Percentiles rank a stretch among this genome's conserved stretches.
Evolutionary conservation across 225 moss, liverwort and hornwort species (phyloP).

Genomic region (Antitrichia curtipendula): DNA sequence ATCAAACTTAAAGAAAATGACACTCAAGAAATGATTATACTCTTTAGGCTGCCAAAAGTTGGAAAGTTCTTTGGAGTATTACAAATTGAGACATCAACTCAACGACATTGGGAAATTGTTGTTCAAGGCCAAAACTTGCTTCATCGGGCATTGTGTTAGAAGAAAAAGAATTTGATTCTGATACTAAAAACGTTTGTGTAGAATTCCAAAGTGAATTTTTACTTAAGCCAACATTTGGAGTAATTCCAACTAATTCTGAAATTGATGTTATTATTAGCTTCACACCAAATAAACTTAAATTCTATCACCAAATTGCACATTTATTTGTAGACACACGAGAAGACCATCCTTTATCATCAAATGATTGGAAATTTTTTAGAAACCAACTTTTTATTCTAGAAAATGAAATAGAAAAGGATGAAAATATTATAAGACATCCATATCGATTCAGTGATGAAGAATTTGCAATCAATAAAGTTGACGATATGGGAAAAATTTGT

Average conservation of each 20-base stretch:
- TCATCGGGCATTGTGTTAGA: neutral
- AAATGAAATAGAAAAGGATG: neutral
- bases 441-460: conserved; percentile 19
- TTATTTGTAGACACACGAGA: conserved; percentile 60
- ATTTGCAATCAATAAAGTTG: conserved; percentile 32
- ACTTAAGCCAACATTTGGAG: conserved; percentile 36
- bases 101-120: conserved; percentile 59
- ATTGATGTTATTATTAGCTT: conserved; percentile 24
- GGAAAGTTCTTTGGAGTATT: conserved; percentile 29
- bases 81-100: conserved; percentile 35
- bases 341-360: conserved; percentile 33
- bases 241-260: conserved; percentile 29
- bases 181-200: conserved; percentile 5
- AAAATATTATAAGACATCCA: neutral
- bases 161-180: conserved; percentile 3
- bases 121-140: conserved; percentile 16
- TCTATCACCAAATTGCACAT: conserved; percentile 39
- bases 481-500: conserved; percentile 54
- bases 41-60: conserved; percentile 46
- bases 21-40: conserved; percentile 58
- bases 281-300: conserved; percentile 26
- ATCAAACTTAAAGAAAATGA: conserved; percentile 27
- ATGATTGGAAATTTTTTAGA: conserved; percentile 43
- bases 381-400: conserved; percentile 39
- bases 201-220: conserved; percentile 17